These are phyloP conservation scores for Cercospora citrullina DNA, from an alignment of 2,329 filamentous ascomycete species.

Conservation along the genomic window DNA sequence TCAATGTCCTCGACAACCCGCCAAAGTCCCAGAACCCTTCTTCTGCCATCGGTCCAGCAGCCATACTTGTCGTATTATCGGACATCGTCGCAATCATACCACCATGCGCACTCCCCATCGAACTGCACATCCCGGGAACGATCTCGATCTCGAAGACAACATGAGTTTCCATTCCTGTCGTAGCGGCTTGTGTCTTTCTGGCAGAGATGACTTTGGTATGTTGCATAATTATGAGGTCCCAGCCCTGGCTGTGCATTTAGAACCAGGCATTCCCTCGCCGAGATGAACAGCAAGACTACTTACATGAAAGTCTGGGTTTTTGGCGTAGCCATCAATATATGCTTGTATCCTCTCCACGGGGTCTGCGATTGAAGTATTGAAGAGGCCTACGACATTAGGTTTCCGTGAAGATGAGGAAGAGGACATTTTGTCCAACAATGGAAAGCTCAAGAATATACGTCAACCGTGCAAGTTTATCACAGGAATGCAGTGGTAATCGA, in stretches of 20 bases:
- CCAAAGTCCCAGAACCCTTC: constrained; percentile 40
- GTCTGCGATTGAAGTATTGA: constrained; percentile 17
- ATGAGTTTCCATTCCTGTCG: constrained; percentile 7
- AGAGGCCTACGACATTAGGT: constrained; percentile 4
- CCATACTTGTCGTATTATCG: constrained; percentile 52
- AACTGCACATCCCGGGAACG: constrained; percentile 19
- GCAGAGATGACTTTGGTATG: constrained; percentile 18
- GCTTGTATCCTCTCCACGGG: constrained; percentile 16
- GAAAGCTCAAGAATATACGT: background rate
- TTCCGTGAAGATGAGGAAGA: background rate
- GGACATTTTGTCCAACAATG: background rate
- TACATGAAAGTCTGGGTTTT: constrained; percentile 8
- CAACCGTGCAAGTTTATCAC: background rate
- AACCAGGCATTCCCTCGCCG: background rate
- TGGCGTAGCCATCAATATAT: constrained; percentile 16
- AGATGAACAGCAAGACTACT: background rate
- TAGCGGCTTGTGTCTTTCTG: background rate
- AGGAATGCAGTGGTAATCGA: background rate
- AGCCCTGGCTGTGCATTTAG: background rate
- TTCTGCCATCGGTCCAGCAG: constrained; percentile 24
- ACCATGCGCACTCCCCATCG: constrained; percentile 27
- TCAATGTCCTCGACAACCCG: constrained; percentile 44
- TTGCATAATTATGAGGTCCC: constrained; percentile 16
- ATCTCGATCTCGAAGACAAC: constrained; percentile 18
- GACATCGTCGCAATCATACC: constrained; percentile 55